Base-by-base conservation (phyloP, 768 basidiomycete species). In the Cubamyces sp. region DNA sequence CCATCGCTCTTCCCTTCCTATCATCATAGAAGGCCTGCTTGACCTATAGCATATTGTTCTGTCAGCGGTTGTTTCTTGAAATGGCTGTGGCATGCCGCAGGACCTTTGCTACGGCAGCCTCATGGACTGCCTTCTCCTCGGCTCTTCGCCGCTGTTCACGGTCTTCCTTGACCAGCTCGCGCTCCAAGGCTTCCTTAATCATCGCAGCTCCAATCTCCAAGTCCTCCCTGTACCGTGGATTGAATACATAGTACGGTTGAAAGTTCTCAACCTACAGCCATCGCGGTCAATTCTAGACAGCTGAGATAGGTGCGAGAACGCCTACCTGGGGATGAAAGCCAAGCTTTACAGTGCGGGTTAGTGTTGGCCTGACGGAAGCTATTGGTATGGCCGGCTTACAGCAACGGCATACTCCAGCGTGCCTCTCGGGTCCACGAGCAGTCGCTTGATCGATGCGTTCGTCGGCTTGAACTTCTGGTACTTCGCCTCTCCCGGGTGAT, bases 11-110 rank as follows among this genome's bases (percentile, higher is more conserved):
- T 1, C 76, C 74, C 69, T 79, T 87, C 53, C 92, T 82, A 70
- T 94, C 92, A 49, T 94, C 92, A 68, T 92, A 79, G 70, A 84
- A 93, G 1, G 87, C 87, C 52, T 92, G 74, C 71, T 86, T 90
- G n/a, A 90, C 86, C 92, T 93, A 64, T 2, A 42, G 15, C 11
- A 34, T 15, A 16, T n/a, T n/a, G n/a, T n/a, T 64, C 34, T 34
- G 26, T 26, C 28, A 26, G 49, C n/a, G 52, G 21, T 19, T n/a
- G 39, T 48, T 54, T 55, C 23, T 54, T 48, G 18, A 28, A 28
- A 30, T 19, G 25, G 48, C n/a, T 43, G 23, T 16, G 18, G 14
- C 19, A 25, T 2, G 26, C 45, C 21, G 25, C 11, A 68, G 25
- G 55, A 86, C 91, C 76, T 84, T 86, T 62, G 84, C 78, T 34